These are phyloP conservation scores for Ziziphus jujuba DNA, from an alignment of 306 rosid genomes.

Conservation along the genomic window DNA sequence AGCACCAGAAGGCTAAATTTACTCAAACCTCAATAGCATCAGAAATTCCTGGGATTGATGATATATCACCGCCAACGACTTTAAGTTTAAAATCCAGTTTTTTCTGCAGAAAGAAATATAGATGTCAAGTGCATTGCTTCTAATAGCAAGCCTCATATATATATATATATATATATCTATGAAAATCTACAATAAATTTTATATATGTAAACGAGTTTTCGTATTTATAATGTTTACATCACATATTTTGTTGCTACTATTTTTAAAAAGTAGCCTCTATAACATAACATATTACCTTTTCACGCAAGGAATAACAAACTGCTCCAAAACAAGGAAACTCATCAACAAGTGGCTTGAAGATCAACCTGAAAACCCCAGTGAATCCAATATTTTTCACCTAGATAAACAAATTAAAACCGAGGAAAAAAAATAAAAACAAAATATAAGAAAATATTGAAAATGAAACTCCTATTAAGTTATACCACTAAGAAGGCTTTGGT, in stretches of 20 bases:
- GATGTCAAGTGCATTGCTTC: not conserved
- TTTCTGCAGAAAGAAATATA: conserved; percentile 53
- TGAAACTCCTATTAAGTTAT: not conserved
- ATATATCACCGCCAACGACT: conserved; percentile 76
- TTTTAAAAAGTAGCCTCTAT: not conserved
- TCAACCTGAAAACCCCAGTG: conserved; percentile 99
- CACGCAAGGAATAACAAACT: conserved; percentile 69
- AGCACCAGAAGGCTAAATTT: conserved; percentile 10
- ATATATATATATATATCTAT: not conserved
- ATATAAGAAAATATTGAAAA: not conserved
- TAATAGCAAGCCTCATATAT: not conserved
- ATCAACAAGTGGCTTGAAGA: conserved; percentile 86
- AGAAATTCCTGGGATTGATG: conserved; percentile 79
- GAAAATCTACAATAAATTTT: not conserved
- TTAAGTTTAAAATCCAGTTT: conserved; percentile 87
- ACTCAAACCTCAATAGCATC: conserved; percentile 79
- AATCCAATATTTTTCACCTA: conserved; percentile 97
- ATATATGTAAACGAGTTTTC: no score
- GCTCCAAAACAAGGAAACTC: conserved; percentile 93
- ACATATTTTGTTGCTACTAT: not conserved
- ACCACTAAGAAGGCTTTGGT: no score
- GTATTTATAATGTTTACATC: no score
- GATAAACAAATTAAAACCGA: conserved; percentile 43
- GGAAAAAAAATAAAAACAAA: conserved; percentile 1
- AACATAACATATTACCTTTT: conserved; percentile 51